Evolutionary conservation across 2,329 filamentous ascomycete genomes (phyloP), one percentile per base, ranked within the genome.

Genomic region (Trichoderma sp.): DNA sequence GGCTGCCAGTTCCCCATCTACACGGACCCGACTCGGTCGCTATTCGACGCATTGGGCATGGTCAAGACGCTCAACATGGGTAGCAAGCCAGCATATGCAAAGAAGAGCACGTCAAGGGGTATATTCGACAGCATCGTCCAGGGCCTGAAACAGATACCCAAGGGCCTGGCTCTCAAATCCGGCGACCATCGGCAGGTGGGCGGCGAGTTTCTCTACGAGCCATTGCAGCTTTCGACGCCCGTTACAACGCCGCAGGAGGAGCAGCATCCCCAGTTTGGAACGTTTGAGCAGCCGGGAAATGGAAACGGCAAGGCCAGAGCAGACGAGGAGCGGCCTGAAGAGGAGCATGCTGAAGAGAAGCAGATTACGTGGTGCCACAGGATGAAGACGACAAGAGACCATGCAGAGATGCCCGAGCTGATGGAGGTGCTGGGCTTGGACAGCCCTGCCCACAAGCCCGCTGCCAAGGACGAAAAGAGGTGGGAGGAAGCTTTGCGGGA

Each of bases 371-470:
- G 92, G 92, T 93, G 90, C 73, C 91, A 94, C 79, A 84, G 92
- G 32, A 96, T 96, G 92, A 84, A 83, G 75, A 91, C 87, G 67
- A 94, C 92, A 13, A 81, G 92, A 58, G 92, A 94, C 72, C 92
- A 96, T 75, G 86, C 86, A 1, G 91, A 93, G 80, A 82, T 94
- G 1, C 83, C 84, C 0, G 89, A 89, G 76, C 73, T 93, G 66
- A 86, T 87, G 79, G 81, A 86, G 72, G 77, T 92, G 13, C 76
- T 93, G 54, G 89, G 89, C 0, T 73, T 90, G 5, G 81, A 85
- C 58, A 82, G 78, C 2, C 12, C 25, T 12, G 13, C 19, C 32
- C 50, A 48, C 25, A 56, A 57, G 25, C 52, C 34, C 4, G 50
- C 6, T 1, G n/a, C n/a, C 3, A 64, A 56, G 15, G 52, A 64